Base-by-base conservation (phyloP, 345 rosid species). In the Linum lewisii region DNA sequence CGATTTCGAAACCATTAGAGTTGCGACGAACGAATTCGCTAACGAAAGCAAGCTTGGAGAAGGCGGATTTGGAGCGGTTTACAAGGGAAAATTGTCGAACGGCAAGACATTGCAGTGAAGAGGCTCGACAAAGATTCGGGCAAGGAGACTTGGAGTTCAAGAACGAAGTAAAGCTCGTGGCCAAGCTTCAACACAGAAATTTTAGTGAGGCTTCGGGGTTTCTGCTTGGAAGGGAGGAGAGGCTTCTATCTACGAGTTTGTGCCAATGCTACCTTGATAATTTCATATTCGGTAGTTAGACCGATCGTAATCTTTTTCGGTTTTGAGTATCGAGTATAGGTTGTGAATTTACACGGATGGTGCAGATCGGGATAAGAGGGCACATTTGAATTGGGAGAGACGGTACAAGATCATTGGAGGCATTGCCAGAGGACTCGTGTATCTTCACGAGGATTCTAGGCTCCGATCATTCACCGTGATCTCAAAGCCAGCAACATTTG, bases 361-460 rank as follows among this genome's bases (percentile, higher is more conserved):
- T 42, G 9, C 2, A 77, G 77, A 77, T 72, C 62, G 67, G 5
- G 7, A 6, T 0, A 78, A 67, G 59, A 52, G 64, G 5, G 26
- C 1, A 3, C 5, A 20, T 7, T 34, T 79, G 29, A 23, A 65
- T 3, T 70, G 80, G 81, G 68, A 66, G 53, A 74, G 3, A 14
- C 75, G 74, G 4, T 60, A 73, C 60, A 68, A 73, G 21, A 78
- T 79, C 8, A 66, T 80, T 0, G 63, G 52, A 24, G 84, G 81
- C 26, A 70, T 79, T 21, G 78, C 81, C 15, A 55, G 73, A 34
- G 82, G 87, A 2, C 60, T 82, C 57, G 62, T 77, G 5, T 82
- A 79, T 60, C 73, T 82, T 51, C 84, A 82, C 0, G 77, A 79
- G 21, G 79, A 79, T n/a, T 79, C 78, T 36, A 57, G 74, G 0